Percentiles rank a stretch among this genome's conserved stretches.
Evolutionary conservation across 139 green algal species (phyloP).

Genomic region (Micractinium conductrix): DNA sequence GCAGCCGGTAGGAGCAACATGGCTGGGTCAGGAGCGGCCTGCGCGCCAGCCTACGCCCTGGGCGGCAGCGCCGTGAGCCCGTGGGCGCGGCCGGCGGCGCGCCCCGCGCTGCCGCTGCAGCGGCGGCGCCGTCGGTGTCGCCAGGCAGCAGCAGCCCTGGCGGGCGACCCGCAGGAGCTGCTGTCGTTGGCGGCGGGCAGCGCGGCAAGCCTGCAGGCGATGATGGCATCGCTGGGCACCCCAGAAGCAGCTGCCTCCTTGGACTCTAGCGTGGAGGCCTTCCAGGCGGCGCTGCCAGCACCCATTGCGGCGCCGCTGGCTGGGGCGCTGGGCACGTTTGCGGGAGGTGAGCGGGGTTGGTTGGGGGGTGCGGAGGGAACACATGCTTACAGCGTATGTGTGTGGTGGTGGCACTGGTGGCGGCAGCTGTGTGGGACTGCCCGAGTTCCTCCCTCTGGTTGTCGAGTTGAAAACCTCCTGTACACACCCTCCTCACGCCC

Average conservation of each 20-base stretch:
- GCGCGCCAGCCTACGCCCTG: no score
- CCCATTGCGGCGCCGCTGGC: background rate
- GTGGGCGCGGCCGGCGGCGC: no score
- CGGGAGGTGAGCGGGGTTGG: background rate
- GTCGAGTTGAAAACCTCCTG: background rate
- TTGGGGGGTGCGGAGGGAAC: background rate
- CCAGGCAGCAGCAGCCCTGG: background rate
- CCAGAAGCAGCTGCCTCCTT: background rate
- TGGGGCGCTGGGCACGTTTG: background rate
- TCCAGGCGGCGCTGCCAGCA: constrained; percentile 5
- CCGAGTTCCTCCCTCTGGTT: background rate
- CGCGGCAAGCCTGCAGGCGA: background rate
- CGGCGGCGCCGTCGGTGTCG: no score
- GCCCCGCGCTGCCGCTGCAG: no score
- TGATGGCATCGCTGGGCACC: background rate
- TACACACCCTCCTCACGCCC: no score
- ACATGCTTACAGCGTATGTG: background rate
- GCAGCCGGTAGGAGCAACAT: no score
- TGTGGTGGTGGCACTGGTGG: background rate
- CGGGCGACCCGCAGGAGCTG: constrained; percentile 7
- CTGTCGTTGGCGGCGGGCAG: constrained; percentile 5
- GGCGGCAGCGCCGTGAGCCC: no score
- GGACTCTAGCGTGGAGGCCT: background rate
- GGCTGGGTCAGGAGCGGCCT: no score
- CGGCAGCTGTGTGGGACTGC: no score